phyloP scores from a whole-genome alignment of 2,329 filamentous ascomycete genomes.

The Pseudogymnoascus sp. region DNA sequence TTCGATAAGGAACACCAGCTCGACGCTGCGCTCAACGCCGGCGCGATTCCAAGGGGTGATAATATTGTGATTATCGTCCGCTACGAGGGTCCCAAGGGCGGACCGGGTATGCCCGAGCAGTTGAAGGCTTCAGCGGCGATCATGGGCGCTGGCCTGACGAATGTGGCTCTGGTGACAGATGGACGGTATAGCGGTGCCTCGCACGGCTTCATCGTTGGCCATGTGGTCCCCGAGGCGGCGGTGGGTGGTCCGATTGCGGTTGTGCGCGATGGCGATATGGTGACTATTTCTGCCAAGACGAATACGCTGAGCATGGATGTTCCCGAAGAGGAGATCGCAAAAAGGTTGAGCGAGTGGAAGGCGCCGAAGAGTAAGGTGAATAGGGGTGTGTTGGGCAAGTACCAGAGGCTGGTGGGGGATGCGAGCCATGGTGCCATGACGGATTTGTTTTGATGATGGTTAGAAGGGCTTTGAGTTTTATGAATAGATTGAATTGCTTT shows the following conservation, averaged over 20 bases:
- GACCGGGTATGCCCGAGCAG: conserved; percentile 94
- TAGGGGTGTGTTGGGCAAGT: conserved; percentile 82
- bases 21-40: conserved; percentile 62
- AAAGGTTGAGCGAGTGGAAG: conserved; percentile 59
- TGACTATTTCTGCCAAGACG: conserved; percentile 77
- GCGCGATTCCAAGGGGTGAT: conserved; percentile 61
- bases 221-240: conserved; percentile 84
- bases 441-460: conserved; percentile 50
- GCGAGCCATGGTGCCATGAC: conserved; percentile 88
- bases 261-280: conserved; percentile 68
- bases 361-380: conserved; percentile 64
- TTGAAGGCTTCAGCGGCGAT: conserved; percentile 81
- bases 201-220: conserved; percentile 90
- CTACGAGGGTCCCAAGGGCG: conserved; percentile 89
- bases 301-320: conserved; percentile 62
- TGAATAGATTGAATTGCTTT: not conserved
- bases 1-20: conserved; percentile 82
- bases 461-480: not conserved
- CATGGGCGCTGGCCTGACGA: conserved; percentile 82
- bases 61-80: conserved; percentile 85
- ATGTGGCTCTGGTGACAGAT: conserved; percentile 87
- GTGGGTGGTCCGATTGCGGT: conserved; percentile 82
- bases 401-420: conserved; percentile 79
- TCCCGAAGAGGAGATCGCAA: conserved; percentile 61
- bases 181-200: conserved; percentile 81